Percentiles rank a stretch among this genome's conserved stretches.
These are phyloP conservation scores for Urtica urens DNA, from an alignment of 306 rosid species.

Conservation along the genomic window DNA sequence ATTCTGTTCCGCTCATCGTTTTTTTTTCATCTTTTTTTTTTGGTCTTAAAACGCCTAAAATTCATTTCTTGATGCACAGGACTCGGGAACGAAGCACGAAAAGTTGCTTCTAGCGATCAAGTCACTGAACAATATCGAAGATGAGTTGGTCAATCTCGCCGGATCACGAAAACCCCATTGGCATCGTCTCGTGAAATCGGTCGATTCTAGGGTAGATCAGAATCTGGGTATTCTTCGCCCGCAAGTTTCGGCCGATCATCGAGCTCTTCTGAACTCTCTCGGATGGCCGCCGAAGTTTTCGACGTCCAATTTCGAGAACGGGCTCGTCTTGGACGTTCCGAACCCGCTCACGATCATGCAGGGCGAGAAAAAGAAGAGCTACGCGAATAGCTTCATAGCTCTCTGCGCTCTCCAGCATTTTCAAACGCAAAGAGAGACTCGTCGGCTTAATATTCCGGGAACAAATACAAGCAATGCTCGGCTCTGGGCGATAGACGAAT, in stretches of 20 bases:
- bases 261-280: constrained; percentile 55
- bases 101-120: constrained; percentile 53
- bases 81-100: constrained; percentile 36
- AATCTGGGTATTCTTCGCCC: constrained; percentile 47
- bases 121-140: constrained; percentile 50
- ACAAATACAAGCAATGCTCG: constrained; percentile 21
- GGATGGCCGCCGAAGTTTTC: constrained; percentile 86
- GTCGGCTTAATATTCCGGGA: constrained; percentile 26
- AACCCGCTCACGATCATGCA: constrained; percentile 59
- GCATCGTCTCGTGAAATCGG: constrained; percentile 44
- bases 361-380: constrained; percentile 43
- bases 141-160: constrained; percentile 20
- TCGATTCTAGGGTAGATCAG: constrained; percentile 55
- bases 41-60: constrained; percentile 6
- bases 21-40: neutral
- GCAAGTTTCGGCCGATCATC: constrained; percentile 59
- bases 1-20: too few species aligned
- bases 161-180: constrained; percentile 40
- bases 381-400: constrained; percentile 50
- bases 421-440: constrained; percentile 45
- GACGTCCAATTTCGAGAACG: constrained; percentile 20
- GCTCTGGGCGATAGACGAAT: constrained; percentile 73
- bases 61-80: constrained; percentile 31
- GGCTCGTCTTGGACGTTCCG: constrained; percentile 24
- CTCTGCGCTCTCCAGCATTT: constrained; percentile 68